Conservation (phyloP, 164 flowering plant species). For the Liquidambar formosana region DNA sequence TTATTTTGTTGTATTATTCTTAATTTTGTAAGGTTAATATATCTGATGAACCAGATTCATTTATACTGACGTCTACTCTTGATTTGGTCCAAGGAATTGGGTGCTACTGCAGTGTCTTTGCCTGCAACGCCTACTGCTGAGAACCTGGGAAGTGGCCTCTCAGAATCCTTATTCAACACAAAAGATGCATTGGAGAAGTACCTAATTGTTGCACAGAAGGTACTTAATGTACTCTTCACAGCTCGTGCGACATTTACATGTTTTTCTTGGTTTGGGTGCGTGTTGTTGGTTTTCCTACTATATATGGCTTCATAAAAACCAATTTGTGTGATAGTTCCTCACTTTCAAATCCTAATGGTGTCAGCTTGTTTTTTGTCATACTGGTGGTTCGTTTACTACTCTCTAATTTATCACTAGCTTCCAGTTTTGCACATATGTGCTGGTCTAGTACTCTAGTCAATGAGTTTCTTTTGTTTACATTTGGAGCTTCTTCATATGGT, state of each 20-base stretch:
- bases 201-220: slow-evolving; percentile 77
- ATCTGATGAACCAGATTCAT: not conserved
- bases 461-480: not conserved
- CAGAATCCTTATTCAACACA: slow-evolving; percentile 68
- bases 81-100: slow-evolving; percentile 48
- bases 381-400: not conserved
- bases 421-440: not conserved
- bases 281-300: not conserved
- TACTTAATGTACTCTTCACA: not conserved
- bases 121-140: slow-evolving; percentile 50
- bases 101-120: slow-evolving; percentile 42
- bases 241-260: not conserved
- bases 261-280: not conserved
- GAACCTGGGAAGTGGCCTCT: slow-evolving; percentile 45
- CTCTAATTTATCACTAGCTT: not conserved
- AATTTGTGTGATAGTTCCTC: not conserved
- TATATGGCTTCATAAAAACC: not conserved
- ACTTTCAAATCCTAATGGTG: not conserved
- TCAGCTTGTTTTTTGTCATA: not conserved
- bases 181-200: slow-evolving; percentile 91
- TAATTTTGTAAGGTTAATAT: too few relatives aligned
- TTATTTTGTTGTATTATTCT: too few relatives aligned
- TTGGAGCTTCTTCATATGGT: not conserved
- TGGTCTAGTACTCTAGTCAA: too few relatives aligned
- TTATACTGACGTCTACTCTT: slow-evolving; percentile 4